phyloP scores from a whole-genome alignment of 495 filamentous ascomycete species.

The Sphaerosporella brunnea region DNA sequence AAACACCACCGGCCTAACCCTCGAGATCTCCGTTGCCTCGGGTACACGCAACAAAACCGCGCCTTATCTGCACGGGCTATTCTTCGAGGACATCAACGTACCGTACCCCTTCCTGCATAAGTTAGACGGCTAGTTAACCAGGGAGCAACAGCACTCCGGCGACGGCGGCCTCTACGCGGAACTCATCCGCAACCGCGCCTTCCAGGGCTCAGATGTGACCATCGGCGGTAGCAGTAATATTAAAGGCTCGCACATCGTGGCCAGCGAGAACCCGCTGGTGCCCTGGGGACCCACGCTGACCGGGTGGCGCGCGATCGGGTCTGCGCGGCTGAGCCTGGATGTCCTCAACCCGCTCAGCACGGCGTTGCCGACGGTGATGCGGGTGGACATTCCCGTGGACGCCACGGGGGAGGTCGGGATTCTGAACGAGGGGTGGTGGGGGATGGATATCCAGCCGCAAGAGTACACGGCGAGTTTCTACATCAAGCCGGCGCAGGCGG shows the following conservation, averaged over 20 bases:
- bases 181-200: constrained; percentile 56
- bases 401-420: constrained; percentile 35
- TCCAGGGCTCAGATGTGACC: constrained; percentile 32
- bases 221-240: constrained; percentile 6
- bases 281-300: constrained; percentile 31
- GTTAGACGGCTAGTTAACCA: constrained; percentile 19
- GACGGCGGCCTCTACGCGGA: constrained; percentile 66
- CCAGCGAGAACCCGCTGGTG: constrained; percentile 12
- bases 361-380: constrained; percentile 41
- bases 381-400: constrained; percentile 31
- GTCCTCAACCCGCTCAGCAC: constrained; percentile 34
- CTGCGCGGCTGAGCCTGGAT: constrained; percentile 35
- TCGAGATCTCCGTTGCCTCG: constrained; percentile 16
- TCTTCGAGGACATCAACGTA: constrained; percentile 25
- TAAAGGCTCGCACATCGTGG: constrained; percentile 12
- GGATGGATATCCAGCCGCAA: constrained; percentile 36
- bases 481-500: constrained; percentile 28
- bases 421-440: constrained; percentile 43
- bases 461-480: constrained; percentile 41
- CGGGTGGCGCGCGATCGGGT: constrained; percentile 38
- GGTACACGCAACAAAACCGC: constrained; percentile 21
- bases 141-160: constrained; percentile 58
- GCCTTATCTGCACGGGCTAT: constrained; percentile 19
- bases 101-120: not conserved
- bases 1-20: not conserved